Percentiles rank a stretch among this genome's conserved stretches.
phyloP scores from a whole-genome alignment of 1,139 yeast genomes.

The Meyerozyma carpophila region DNA sequence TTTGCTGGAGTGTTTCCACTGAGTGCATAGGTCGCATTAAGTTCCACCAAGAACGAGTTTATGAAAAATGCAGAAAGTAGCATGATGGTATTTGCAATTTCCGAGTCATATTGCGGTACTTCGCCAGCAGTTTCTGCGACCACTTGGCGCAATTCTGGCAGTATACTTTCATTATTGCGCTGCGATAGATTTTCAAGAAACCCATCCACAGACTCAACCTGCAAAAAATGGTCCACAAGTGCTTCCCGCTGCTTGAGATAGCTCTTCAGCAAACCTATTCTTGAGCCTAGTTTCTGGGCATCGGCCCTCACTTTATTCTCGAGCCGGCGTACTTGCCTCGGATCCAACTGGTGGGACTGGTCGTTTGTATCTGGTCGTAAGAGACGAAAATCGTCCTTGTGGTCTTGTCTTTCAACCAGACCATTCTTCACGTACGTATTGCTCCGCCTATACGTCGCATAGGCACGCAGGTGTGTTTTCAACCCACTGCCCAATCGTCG shows the following conservation, averaged over 20 bases:
- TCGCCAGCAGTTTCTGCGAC: slow-evolving; percentile 2
- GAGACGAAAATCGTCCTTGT: background rate
- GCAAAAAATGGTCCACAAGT: slow-evolving; percentile 6
- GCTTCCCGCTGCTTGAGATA: background rate
- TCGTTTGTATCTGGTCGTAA: background rate
- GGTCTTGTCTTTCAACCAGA: background rate
- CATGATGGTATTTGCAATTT: slow-evolving; percentile 17
- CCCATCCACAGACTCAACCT: slow-evolving; percentile 11
- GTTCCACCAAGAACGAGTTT: slow-evolving; percentile 21
- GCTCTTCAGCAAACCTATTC: background rate
- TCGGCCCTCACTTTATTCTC: background rate
- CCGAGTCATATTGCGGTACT: slow-evolving; percentile 13
- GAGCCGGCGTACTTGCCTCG: background rate
- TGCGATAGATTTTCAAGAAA: slow-evolving; percentile 8
- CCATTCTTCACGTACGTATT: background rate
- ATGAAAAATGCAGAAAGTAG: slow-evolving; percentile 13
- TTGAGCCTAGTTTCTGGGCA: background rate
- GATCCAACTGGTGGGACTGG: background rate
- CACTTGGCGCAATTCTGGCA: slow-evolving; percentile 1
- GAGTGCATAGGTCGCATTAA: slow-evolving; percentile 18
- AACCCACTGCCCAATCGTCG: background rate
- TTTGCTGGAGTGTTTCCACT: slow-evolving; percentile 7
- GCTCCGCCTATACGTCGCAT: background rate
- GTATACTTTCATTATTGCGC: background rate
- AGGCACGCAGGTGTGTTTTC: background rate